Percentiles rank a stretch among this genome's conserved stretches.
Evolutionary conservation across 2,329 filamentous ascomycete species (phyloP).

Genomic region (Ilyonectria sp.): DNA sequence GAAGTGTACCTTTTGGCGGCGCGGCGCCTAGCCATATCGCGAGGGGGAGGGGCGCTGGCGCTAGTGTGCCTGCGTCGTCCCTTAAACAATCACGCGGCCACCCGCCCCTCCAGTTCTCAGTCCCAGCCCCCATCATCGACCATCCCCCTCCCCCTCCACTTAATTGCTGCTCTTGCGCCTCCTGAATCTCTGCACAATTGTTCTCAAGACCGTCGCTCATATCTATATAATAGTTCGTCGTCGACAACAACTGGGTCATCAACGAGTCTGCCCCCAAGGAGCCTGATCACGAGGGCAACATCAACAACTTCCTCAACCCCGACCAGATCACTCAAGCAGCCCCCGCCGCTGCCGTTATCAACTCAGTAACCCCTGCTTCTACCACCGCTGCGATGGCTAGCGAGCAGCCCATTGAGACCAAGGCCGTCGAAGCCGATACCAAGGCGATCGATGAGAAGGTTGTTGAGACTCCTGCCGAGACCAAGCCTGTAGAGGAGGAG

Average conservation of each 20-base stretch:
- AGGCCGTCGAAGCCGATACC: slow-evolving; percentile 13
- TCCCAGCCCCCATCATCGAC: slow-evolving; percentile 13
- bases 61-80: slow-evolving; percentile 50
- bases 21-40: slow-evolving; percentile 4
- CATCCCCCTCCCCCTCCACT: slow-evolving; percentile 9
- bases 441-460: not conserved
- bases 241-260: slow-evolving; percentile 91
- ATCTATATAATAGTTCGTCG: slow-evolving; percentile 80
- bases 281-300: slow-evolving; percentile 84
- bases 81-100: slow-evolving; percentile 43
- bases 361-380: slow-evolving; percentile 78
- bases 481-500: slow-evolving; percentile 27
- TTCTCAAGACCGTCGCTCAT: slow-evolving; percentile 42
- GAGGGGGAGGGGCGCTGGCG: slow-evolving; percentile 23
- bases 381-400: slow-evolving; percentile 79
- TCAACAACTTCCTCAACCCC: slow-evolving; percentile 91
- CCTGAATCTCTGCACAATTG: slow-evolving; percentile 29
- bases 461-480: slow-evolving; percentile 33
- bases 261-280: slow-evolving; percentile 87
- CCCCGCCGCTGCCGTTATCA: slow-evolving; percentile 69
- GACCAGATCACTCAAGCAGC: slow-evolving; percentile 73
- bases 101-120: slow-evolving; percentile 28
- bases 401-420: slow-evolving; percentile 64
- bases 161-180: slow-evolving; percentile 36
- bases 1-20: slow-evolving; percentile 35